Conservation (phyloP, 2,329 filamentous ascomycete genomes). For the Fusarium duplospermum region DNA sequence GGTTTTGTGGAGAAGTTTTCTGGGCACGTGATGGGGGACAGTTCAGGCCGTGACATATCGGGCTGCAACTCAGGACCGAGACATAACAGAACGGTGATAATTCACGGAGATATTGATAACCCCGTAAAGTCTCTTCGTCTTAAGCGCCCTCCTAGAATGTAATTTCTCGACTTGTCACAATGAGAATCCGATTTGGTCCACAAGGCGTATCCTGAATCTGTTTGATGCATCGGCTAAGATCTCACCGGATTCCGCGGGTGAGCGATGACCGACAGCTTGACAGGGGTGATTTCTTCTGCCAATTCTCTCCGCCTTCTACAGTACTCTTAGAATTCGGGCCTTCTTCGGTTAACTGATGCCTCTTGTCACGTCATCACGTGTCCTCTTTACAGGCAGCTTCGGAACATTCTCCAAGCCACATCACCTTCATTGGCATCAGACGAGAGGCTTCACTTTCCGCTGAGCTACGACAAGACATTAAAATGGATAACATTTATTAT, state of each 20-base stretch:
- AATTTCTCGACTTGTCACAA: background rate
- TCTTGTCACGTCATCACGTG: background rate
- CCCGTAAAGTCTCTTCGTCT: background rate
- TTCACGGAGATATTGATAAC: background rate
- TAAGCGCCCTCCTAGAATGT: background rate
- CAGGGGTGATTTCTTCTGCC: background rate
- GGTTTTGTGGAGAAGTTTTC: too few species aligned
- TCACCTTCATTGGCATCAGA: background rate
- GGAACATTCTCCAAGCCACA: background rate
- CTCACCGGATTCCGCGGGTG: background rate
- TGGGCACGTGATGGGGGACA: too few species aligned
- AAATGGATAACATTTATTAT: constrained; percentile 37
- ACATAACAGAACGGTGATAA: background rate
- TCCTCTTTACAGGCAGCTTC: background rate
- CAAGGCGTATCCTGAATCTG: background rate
- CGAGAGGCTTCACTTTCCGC: background rate
- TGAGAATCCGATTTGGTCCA: background rate
- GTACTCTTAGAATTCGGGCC: too few species aligned
- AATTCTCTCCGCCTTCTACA: background rate
- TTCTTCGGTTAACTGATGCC: background rate
- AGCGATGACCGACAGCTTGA: background rate
- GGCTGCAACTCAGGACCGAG: background rate
- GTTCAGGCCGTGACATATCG: too few species aligned
- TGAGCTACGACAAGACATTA: background rate
- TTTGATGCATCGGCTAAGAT: background rate